Evolutionary conservation across 257 asterid genomes (phyloP).

Genomic region (Jaltomata sinuosa): DNA sequence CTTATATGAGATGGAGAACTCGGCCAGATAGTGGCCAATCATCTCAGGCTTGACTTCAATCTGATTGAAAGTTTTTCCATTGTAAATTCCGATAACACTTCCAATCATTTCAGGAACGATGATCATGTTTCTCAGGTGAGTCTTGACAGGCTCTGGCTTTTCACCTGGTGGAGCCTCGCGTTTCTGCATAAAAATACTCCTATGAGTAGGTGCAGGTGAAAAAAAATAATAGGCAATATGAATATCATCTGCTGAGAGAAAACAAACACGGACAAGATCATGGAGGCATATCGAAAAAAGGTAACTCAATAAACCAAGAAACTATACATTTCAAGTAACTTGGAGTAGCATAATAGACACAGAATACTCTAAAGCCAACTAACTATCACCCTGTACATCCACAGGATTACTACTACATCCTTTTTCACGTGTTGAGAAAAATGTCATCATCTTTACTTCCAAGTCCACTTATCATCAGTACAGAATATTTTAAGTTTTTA

Average conservation of each 20-base stretch:
- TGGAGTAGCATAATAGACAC: background rate
- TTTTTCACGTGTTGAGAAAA: background rate
- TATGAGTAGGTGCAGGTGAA: background rate
- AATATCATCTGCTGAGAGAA: background rate
- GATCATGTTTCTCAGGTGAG: conserved; percentile 77
- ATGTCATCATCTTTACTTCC: background rate
- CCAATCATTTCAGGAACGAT: conserved; percentile 94
- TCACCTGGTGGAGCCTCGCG: conserved; percentile 77
- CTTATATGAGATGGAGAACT: conserved; percentile 78
- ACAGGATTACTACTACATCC: background rate
- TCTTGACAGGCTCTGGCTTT: conserved; percentile 70
- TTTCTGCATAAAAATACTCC: conserved; percentile 28
- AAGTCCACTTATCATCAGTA: background rate
- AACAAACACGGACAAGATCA: background rate
- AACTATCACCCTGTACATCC: background rate
- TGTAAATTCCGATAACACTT: conserved; percentile 71
- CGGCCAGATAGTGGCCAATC: conserved; percentile 83
- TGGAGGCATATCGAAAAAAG: background rate
- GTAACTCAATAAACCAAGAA: background rate
- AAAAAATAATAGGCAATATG: background rate
- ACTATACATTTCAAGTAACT: background rate
- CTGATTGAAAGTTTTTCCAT: conserved; percentile 76
- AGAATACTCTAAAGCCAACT: background rate
- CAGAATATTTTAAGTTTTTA: background rate
- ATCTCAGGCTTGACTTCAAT: conserved; percentile 79